Base-by-base conservation (phyloP, 352 stramenopile genomes). In the Phytophthora boehmeriae region DNA sequence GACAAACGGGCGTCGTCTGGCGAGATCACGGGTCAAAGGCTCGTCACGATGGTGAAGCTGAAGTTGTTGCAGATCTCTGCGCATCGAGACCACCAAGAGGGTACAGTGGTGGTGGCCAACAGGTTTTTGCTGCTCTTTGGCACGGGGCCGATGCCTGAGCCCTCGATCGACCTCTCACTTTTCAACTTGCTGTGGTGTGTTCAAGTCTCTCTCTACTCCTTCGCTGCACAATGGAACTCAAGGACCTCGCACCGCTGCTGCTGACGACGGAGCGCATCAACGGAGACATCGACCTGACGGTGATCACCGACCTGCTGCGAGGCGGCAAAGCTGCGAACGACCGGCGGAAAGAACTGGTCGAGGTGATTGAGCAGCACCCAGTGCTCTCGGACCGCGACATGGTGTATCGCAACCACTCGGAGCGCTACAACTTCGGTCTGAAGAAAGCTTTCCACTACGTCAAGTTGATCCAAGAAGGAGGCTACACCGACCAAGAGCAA, bases 371-470 rank as follows among this genome's bases (percentile, higher is more conserved):
- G 42, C 42, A 32, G 2, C 42, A 48, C 23, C 42, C 42, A 6
- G 20, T 34, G 42, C 42, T 48, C 8, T 48, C 42, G 19, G 20
- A 34, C 16, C 42, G 42, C 42, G 42, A 48, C 23, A 34, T 48
- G 42, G 42, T 34, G 10, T 48, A 34, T 22, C 42, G 23, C 20
- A 48, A 48, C 42, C 42, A 48, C 42, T 19, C 42, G 19, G 20
- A 48, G 42, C 42, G 42, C 42, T 48, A 48, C 19, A 48, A 28
- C 8, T 34, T 28, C 22, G 42, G 42, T 32, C 42, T 48, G 42
- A 34, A 48, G 42, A 48, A 48, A 22, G 23, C 42, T 17, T 48
- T 34, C 42, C 42, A 48, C 42, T 48, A 48, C 19, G 42, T 48
- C 8, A 28, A 48, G 20, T 17, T 48, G 8, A 32, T 48, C 42